Evolutionary conservation across 148 eudicot species (phyloP), one percentile per base, ranked within the genome.

Genomic region (Polygonum maritimum): DNA sequence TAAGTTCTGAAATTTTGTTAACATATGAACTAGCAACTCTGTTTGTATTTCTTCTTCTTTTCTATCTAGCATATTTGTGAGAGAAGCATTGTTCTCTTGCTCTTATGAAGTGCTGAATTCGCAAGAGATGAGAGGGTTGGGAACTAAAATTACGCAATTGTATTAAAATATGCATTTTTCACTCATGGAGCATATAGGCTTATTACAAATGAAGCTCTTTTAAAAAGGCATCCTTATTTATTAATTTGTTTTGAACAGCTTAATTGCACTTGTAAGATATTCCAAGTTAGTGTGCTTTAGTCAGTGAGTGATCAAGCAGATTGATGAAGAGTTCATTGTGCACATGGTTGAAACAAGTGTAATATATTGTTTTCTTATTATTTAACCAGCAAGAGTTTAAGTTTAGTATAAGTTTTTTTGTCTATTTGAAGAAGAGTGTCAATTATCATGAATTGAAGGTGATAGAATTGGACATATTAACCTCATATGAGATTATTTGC

Each of bases 1-100:
- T 93, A 72, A 88, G 98, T 89, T 82, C 77, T 19, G 44, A 48
- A 18, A 49, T 52, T 35, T 14, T 36, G 21, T 35, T 67, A 41
- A 36, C 22, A 44, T 67, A 5, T 67, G 71, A 4, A 35, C 69
- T 63, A 31, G 39, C 69, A 33, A 33, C 14, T 60, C 12, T 63
- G 40, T 33, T 26, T 26, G 31, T 26, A 26, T 26, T 10, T 31
- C 40, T 63, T 26, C 13, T 0, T 11, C 3, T 49, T 57, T 21
- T 21, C 19, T 57, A 1, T 57, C 10, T 10, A 63, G 39, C 9
- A 11, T 36, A 67, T 1, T 60, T 67, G 45, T 22, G 35, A 38
- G 44, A 41, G 13, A 10, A 33, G 33, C 40, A 31, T 63, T 31
- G 18, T 33, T 63, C 13, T 67, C 15, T 14, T 38, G 2, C 15